These are phyloP conservation scores for Ehretia macrophylla DNA, from an alignment of 257 asterid genomes.

Conservation along the genomic window DNA sequence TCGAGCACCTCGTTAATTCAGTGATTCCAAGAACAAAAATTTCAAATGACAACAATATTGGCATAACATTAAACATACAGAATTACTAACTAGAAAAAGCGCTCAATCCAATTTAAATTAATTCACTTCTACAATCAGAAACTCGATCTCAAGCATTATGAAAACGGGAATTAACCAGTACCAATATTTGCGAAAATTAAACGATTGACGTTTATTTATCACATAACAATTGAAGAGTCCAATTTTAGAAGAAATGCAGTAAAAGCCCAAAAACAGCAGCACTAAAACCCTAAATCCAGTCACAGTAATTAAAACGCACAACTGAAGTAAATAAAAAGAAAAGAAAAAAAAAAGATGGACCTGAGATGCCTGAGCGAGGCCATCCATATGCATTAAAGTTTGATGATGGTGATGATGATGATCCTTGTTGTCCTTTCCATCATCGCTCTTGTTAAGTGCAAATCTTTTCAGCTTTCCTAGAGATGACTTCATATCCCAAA, in stretches of 20 bases:
- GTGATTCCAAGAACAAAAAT: no score
- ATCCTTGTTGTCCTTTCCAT: slow-evolving; percentile 33
- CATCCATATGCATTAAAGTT: slow-evolving; percentile 25
- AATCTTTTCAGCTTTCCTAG: slow-evolving; percentile 34
- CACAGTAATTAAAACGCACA: background rate
- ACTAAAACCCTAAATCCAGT: slow-evolving; percentile 13
- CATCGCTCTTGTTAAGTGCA: slow-evolving; percentile 26
- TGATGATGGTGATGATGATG: slow-evolving; percentile 16
- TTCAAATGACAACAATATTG: no score
- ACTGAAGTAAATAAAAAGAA: background rate
- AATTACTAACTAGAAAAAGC: no score
- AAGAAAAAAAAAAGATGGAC: slow-evolving; percentile 12
- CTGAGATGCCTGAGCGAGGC: slow-evolving; percentile 33
- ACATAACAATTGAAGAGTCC: background rate
- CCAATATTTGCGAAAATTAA: background rate
- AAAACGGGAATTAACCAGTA: background rate
- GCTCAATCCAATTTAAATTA: no score
- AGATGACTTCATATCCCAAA: slow-evolving; percentile 32
- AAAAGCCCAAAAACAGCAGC: background rate
- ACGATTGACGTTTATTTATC: background rate
- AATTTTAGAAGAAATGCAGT: background rate
- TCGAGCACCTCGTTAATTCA: no score
- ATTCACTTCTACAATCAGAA: background rate
- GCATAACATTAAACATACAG: no score
- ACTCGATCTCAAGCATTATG: background rate